phyloP scores from a whole-genome alignment of 306 rosid species.

The Dryas alaskensis region DNA sequence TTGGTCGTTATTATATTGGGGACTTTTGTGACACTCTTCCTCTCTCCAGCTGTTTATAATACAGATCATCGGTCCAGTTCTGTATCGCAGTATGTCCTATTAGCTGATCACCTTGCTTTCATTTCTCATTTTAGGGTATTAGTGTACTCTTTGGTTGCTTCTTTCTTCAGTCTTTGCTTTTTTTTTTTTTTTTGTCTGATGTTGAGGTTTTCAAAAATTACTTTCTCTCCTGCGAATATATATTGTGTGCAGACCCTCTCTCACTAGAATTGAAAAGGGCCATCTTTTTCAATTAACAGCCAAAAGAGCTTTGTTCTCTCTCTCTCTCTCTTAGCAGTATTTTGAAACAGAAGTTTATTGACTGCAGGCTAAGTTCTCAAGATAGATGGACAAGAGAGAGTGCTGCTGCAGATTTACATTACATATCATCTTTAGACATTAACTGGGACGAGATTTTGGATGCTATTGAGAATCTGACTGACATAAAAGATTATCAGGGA shows the following conservation, averaged over 20 bases:
- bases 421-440: constrained; percentile 46
- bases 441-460: constrained; percentile 68
- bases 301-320: not conserved
- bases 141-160: not conserved
- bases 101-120: constrained; percentile 12
- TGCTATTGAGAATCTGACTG: constrained; percentile 43
- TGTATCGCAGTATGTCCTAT: constrained; percentile 49
- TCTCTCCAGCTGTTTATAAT: constrained; percentile 62
- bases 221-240: not conserved
- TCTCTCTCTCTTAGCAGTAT: not conserved
- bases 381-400: constrained; percentile 35
- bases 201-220: not conserved
- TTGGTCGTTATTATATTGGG: constrained; percentile 57
- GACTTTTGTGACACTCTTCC: constrained; percentile 60
- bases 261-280: not conserved
- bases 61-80: constrained; percentile 57
- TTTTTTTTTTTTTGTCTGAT: not conserved
- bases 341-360: not conserved
- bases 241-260: not conserved
- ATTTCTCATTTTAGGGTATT: not conserved
- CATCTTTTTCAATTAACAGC: not conserved
- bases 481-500: constrained; percentile 57
- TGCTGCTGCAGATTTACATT: constrained; percentile 46
- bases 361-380: constrained; percentile 42
- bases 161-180: constrained; percentile 1